Base-by-base conservation (phyloP, 2,329 filamentous ascomycete species). In the Neopestalotiopsis rosae region DNA sequence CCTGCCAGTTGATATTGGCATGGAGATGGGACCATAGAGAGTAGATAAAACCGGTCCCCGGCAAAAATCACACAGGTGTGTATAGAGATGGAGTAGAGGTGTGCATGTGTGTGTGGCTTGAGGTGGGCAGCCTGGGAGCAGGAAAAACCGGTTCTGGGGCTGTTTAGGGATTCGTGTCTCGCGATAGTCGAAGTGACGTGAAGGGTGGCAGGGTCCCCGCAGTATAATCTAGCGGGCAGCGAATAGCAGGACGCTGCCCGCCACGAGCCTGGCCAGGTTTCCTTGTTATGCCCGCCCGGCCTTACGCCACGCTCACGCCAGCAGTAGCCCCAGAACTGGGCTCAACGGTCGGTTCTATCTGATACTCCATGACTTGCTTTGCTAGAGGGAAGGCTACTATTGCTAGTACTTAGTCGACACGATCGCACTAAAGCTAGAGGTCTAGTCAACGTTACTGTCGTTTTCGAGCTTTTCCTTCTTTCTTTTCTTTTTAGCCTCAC, bases 101-200 rank as follows among this genome's bases (percentile, higher is more conserved):
- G 34, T 38, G 45, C n/a, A 17, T 52, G 17, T 52, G 9, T 42
- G 66, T 76, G 75, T 76, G 74, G 74, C 74, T 77, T 74, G 68
- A 70, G 58, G 57, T 14, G 49, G 69, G 63, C 34, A 38, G 24
- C 24, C 24, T 28, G 59, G 20, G n/a, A n/a, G 14, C 13, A 49
- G 42, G 66, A 66, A 76, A 77, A 76, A 77, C 75, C 68, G 71
- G 76, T 73, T 76, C 24, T 56, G 65, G 34, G 58, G 30, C 58
- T 63, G 66, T 40, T 28, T 28, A 28, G 40, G 57, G 66, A 40
- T 34, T 61, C 59, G 58, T 63, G 66, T 67, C 38, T 40, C 34
- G 52, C 28, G 24, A 30, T 58, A 49, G n/a, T 24, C 58, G 20
- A 34, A 56, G 66, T 67, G 66, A 67, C 66, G 66, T 62, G 38